Percentiles rank a stretch among this genome's conserved stretches.
phyloP scores from a whole-genome alignment of 2,329 filamentous ascomycete species.

The Pestalotiopsis sp. region DNA sequence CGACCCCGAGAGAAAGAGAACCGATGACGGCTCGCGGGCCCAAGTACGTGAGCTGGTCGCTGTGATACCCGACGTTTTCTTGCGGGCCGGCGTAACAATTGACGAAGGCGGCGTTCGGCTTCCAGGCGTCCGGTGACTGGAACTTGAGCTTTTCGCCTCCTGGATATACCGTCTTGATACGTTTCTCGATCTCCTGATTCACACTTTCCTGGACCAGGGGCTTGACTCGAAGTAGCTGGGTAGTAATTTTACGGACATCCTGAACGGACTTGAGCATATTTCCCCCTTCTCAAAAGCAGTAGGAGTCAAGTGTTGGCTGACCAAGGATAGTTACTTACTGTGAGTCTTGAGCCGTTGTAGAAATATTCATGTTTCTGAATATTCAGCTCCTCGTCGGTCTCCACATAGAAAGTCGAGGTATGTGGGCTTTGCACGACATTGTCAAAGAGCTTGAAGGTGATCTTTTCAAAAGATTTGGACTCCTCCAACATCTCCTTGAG shows the following conservation, averaged over 20 bases:
- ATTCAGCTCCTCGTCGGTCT: slow-evolving; percentile 68
- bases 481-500: slow-evolving; percentile 77
- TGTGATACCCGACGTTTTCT: slow-evolving; percentile 89
- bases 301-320: not conserved
- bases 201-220: slow-evolving; percentile 73
- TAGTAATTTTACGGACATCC: slow-evolving; percentile 78
- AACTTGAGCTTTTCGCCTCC: slow-evolving; percentile 73
- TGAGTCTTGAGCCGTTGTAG: slow-evolving; percentile 80
- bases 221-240: slow-evolving; percentile 72
- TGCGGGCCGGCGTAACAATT: slow-evolving; percentile 87
- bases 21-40: slow-evolving; percentile 89
- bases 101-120: slow-evolving; percentile 87
- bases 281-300: not conserved
- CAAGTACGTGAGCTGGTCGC: slow-evolving; percentile 90
- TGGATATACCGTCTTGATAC: slow-evolving; percentile 71
- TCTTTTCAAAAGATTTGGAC: slow-evolving; percentile 68
- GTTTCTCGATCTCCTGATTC: slow-evolving; percentile 73
- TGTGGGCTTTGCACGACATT: slow-evolving; percentile 85
- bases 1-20: slow-evolving; percentile 85
- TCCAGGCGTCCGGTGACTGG: slow-evolving; percentile 75
- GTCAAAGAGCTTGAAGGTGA: slow-evolving; percentile 85
- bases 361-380: slow-evolving; percentile 78
- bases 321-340: slow-evolving; percentile 41
- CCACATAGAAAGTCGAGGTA: slow-evolving; percentile 82
- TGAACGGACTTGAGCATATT: slow-evolving; percentile 26